phyloP scores from a whole-genome alignment of 2,329 filamentous ascomycete species.

The Colletotrichum caudatum region DNA sequence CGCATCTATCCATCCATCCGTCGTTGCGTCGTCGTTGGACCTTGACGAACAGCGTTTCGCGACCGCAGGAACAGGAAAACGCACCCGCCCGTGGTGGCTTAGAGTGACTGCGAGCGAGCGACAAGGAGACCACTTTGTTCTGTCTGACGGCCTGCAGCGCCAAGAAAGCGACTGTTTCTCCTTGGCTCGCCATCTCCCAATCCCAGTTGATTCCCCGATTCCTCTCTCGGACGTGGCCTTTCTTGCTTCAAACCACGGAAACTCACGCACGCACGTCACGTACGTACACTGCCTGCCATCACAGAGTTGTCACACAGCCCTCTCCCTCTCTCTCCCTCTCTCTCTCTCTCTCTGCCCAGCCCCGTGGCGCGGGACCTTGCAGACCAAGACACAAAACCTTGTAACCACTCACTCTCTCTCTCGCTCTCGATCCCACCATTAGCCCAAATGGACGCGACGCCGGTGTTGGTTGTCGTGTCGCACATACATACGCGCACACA shows the following conservation, averaged over 20 bases:
- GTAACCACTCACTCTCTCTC: not conserved
- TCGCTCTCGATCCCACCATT: too few relatives aligned
- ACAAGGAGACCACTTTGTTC: not conserved
- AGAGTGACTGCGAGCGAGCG: not conserved
- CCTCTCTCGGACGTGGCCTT: too few relatives aligned
- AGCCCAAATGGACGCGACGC: too few relatives aligned
- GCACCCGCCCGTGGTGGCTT: not conserved
- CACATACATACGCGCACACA: too few relatives aligned
- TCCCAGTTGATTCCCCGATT: not conserved
- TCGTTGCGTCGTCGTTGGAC: too few relatives aligned
- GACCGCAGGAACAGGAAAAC: not conserved
- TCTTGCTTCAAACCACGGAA: not conserved
- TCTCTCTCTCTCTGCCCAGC: not conserved
- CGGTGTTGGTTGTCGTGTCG: too few relatives aligned
- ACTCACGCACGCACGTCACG: not conserved
- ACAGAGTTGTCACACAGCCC: constrained; percentile 5
- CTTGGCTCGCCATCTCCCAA: not conserved
- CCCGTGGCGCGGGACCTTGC: not conserved
- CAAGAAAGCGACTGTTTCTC: not conserved
- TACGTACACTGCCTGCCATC: not conserved
- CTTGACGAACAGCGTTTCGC: not conserved
- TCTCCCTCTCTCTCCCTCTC: not conserved
- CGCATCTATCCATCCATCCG: not conserved
- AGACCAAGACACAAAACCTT: constrained; percentile 1
- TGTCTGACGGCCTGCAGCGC: not conserved